Conservation (phyloP, 2,329 filamentous ascomycete genomes). For the Ceratocystiopsis sp. region DNA sequence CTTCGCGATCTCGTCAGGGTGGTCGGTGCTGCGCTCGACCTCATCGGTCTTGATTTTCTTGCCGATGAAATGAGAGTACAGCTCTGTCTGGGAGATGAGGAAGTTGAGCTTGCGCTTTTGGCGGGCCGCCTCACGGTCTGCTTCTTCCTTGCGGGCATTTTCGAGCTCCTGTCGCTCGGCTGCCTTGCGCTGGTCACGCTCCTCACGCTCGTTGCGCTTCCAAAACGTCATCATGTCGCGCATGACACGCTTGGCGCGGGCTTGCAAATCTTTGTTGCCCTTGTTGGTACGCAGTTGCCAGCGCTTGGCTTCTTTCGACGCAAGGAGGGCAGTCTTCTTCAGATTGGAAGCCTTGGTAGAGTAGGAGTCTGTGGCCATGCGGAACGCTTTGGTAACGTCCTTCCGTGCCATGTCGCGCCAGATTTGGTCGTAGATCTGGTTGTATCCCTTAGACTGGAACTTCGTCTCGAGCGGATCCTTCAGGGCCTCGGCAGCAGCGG, state of each 20-base stretch:
- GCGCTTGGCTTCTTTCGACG: slow-evolving; percentile 89
- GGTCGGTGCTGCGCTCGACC: slow-evolving; percentile 77
- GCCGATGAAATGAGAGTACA: slow-evolving; percentile 98
- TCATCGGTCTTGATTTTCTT: slow-evolving; percentile 98
- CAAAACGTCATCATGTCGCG: slow-evolving; percentile 99
- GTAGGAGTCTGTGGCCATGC: slow-evolving; percentile 72
- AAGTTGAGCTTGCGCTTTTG: slow-evolving; percentile 99
- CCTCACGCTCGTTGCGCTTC: slow-evolving; percentile 96
- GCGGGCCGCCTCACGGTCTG: slow-evolving; percentile 88
- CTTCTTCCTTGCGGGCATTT: slow-evolving; percentile 90
- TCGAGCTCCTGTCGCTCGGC: slow-evolving; percentile 94
- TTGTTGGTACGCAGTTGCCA: slow-evolving; percentile 98
- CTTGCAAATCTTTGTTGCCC: slow-evolving; percentile 93
- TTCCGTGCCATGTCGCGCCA: slow-evolving; percentile 90
- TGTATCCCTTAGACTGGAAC: slow-evolving; percentile 82
- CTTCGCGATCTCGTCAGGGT: slow-evolving; percentile 49
- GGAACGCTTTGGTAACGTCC: slow-evolving; percentile 81
- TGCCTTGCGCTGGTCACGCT: slow-evolving; percentile 82
- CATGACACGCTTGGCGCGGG: slow-evolving; percentile 94
- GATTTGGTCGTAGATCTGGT: slow-evolving; percentile 94
- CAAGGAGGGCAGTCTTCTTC: slow-evolving; percentile 91
- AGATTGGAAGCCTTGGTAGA: slow-evolving; percentile 84
- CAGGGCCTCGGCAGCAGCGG: slow-evolving; percentile 23
- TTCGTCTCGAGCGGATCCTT: slow-evolving; percentile 39
- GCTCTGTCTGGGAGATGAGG: slow-evolving; percentile 93